Evolutionary conservation across 2,329 filamentous ascomycete genomes (phyloP).

Genomic region (Nannizzia gypsea): DNA sequence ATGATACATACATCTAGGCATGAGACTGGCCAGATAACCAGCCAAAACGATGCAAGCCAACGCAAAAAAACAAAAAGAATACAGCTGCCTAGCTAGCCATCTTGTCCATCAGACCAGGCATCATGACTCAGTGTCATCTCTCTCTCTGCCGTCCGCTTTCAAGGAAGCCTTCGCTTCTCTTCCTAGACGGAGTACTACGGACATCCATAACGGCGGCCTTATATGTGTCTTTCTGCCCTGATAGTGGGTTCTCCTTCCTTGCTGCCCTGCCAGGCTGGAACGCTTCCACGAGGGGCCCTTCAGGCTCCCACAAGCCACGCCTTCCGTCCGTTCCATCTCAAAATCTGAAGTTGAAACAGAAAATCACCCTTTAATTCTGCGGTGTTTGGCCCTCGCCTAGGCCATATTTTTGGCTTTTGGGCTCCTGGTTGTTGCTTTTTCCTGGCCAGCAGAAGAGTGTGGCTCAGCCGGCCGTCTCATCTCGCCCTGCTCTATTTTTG

Average conservation of each 20-base stretch:
- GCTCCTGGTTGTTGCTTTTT: not conserved
- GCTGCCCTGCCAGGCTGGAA: not conserved
- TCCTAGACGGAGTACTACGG: too few species aligned
- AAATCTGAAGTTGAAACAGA: not conserved
- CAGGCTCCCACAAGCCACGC: not conserved
- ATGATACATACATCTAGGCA: not conserved
- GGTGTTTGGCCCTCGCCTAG: too few species aligned
- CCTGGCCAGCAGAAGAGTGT: not conserved
- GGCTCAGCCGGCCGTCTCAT: slow-evolving; percentile 1
- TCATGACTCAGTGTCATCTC: not conserved
- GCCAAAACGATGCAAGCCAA: too few species aligned
- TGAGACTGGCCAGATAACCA: not conserved
- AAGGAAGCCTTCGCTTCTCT: too few species aligned
- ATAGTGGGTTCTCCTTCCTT: not conserved
- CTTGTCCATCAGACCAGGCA: too few species aligned
- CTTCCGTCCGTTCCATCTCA: not conserved
- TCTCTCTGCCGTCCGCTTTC: too few species aligned
- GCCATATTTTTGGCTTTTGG: not conserved
- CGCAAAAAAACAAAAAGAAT: too few species aligned
- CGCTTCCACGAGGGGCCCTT: not conserved
- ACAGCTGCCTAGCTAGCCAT: too few species aligned
- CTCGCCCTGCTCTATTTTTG: not conserved
- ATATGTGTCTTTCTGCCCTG: not conserved
- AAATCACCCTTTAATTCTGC: not conserved
- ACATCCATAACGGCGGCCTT: too few species aligned